Percentiles rank a stretch among this genome's conserved stretches.
Conservation (phyloP, 768 basidiomycete genomes). For the Phanerodontia chrysosporium region DNA sequence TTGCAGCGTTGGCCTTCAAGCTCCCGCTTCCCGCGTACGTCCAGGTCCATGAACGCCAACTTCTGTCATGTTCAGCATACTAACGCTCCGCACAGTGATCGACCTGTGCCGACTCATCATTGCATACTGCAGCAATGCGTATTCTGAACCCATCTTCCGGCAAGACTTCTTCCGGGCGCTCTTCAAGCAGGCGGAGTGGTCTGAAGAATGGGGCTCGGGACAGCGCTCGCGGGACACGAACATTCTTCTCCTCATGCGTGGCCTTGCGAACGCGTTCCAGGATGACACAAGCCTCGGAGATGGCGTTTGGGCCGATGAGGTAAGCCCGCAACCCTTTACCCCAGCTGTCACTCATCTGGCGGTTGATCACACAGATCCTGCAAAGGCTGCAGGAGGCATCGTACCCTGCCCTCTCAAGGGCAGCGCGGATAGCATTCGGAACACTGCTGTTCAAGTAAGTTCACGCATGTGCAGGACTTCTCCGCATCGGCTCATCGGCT, state of each 20-base stretch:
- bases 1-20: constrained; percentile 72
- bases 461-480: not conserved
- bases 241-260: constrained; percentile 71
- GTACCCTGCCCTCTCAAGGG: constrained; percentile 57
- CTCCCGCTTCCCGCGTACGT: constrained; percentile 67
- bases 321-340: constrained; percentile 21
- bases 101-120: constrained; percentile 79
- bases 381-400: constrained; percentile 46
- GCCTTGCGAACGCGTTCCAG: constrained; percentile 75
- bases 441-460: constrained; percentile 88
- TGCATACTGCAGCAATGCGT: constrained; percentile 55
- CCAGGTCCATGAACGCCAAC: not conserved
- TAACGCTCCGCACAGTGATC: constrained; percentile 49
- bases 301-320: constrained; percentile 50
- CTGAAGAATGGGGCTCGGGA: constrained; percentile 47
- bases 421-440: constrained; percentile 70
- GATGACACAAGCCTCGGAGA: constrained; percentile 42
- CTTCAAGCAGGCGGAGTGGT: constrained; percentile 68
- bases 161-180: constrained; percentile 56
- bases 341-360: not conserved
- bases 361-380: constrained; percentile 43
- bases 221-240: constrained; percentile 82
- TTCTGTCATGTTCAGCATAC: not conserved
- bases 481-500: not conserved
- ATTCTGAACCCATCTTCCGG: constrained; percentile 39